Base-by-base conservation (phyloP, 2,329 filamentous ascomycete genomes). In the Penicillium sclerotiorum region DNA sequence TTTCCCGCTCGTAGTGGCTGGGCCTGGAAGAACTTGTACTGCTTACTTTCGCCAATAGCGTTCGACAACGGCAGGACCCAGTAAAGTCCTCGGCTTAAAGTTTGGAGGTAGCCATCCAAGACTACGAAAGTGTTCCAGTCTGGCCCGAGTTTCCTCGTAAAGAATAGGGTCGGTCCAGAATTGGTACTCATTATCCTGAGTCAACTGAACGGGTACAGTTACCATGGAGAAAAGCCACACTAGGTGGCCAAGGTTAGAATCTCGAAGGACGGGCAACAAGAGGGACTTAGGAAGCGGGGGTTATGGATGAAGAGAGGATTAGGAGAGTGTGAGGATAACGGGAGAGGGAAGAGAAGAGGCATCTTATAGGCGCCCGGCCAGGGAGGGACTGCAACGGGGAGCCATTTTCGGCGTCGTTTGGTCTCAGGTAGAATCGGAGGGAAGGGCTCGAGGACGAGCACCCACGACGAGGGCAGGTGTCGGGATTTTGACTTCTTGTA, bases 71-170 rank as follows among this genome's bases (percentile, higher is more conserved):
- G 36, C 20, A 13, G 23, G 12, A 4, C 20, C 36, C 23, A 22
- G 5, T n/a, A 38, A 23, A 5, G 12, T 38, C 18, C 17, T 38
- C 4, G 9, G 20, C 20, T 38, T 38, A 22, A 38, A 38, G 18
- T 23, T 38, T 38, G 12, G 36, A 38, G 36, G 36, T 4, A 38
- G 36, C 20, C 12, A 38, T 38, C 36, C 13, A 17, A 56, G 20
- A 41, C 52, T 57, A 7, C 35, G 44, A 40, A 60, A 62, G 56
- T 65, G 23, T 44, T 65, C 17, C 1, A 64, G 45, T 47, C 60
- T 64, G 6, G 56, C 52, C 58, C 37, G 41, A 48, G 59, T 64
- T 45, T 64, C 57, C 39, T 63, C 49, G 38, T 36, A 64, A 39
- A 64, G 62, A 23, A 65, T 65, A 1, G 54, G 55, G 36, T 65